Conservation (phyloP, 345 rosid genomes). For the Eucalyptus marginata region DNA sequence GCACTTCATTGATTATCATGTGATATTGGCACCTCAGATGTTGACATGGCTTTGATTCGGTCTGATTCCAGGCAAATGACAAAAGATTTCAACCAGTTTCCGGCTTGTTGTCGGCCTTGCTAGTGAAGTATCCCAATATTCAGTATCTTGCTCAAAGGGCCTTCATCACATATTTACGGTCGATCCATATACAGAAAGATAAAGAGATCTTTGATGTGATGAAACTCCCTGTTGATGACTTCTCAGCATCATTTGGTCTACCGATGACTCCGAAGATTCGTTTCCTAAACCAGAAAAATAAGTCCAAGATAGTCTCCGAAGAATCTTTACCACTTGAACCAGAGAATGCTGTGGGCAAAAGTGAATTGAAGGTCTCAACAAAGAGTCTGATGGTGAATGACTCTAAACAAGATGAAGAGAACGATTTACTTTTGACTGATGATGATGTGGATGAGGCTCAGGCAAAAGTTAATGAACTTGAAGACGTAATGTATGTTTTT, state of each 20-base stretch:
- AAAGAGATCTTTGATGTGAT: conserved; percentile 80
- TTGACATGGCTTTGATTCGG: neutral
- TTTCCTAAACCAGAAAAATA: conserved; percentile 40
- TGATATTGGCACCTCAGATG: neutral
- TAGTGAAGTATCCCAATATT: conserved; percentile 61
- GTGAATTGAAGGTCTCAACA: conserved; percentile 3
- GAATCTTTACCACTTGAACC: conserved; percentile 17
- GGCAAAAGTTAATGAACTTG: conserved; percentile 15
- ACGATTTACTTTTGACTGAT: conserved; percentile 17
- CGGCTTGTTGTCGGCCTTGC: conserved; percentile 45
- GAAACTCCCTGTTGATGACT: conserved; percentile 58
- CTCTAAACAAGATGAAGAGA: conserved; percentile 24
- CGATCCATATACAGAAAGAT: conserved; percentile 70
- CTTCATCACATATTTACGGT: conserved; percentile 73
- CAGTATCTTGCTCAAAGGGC: conserved; percentile 76
- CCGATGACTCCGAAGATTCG: conserved; percentile 78
- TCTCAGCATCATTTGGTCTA: conserved; percentile 85
- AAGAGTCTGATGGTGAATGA: conserved; percentile 21
- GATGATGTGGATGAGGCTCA: conserved; percentile 15
- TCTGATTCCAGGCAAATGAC: conserved; percentile 46
- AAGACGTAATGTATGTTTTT: conserved; percentile 34
- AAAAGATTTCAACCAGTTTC: conserved; percentile 64
- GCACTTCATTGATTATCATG: neutral
- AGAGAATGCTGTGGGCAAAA: conserved; percentile 7
- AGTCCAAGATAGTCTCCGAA: conserved; percentile 16